Percentiles rank a stretch among this genome's conserved stretches.
Evolutionary conservation across 2,329 filamentous ascomycete genomes (phyloP).

Genomic region (Seiridium cupressi): DNA sequence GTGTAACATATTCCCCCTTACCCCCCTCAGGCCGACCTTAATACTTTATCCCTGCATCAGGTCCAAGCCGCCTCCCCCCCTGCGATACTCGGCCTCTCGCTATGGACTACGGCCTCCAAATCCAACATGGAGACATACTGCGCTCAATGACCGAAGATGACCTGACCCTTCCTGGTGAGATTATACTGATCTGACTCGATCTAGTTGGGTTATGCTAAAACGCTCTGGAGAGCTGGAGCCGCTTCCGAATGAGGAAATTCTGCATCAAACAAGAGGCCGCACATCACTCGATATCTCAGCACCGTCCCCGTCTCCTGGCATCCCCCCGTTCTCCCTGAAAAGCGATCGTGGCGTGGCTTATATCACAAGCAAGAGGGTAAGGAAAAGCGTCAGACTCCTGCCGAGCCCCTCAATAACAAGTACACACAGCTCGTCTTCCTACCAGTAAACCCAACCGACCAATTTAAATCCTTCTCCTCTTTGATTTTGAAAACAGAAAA

Average conservation of each 20-base stretch:
- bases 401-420: no score
- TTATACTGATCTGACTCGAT: constrained; percentile 47
- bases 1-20: not conserved
- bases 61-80: not conserved
- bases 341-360: constrained; percentile 74
- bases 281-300: constrained; percentile 75
- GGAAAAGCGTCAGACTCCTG: not conserved
- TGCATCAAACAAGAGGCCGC: constrained; percentile 77
- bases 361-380: constrained; percentile 81
- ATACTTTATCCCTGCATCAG: constrained; percentile 1
- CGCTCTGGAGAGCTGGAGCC: constrained; percentile 73
- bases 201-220: constrained; percentile 88
- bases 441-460: constrained; percentile 64
- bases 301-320: constrained; percentile 62
- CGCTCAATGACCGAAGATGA: constrained; percentile 34
- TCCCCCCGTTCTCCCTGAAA: constrained; percentile 65
- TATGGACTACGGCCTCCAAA: constrained; percentile 37
- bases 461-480: constrained; percentile 83
- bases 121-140: constrained; percentile 42
- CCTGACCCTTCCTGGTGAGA: constrained; percentile 33
- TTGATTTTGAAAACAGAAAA: constrained; percentile 87
- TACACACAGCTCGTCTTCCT: constrained; percentile 76
- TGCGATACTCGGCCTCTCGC: constrained; percentile 6
- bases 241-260: constrained; percentile 77
- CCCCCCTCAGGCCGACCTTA: not conserved